Percentiles rank a stretch among this genome's conserved stretches.
These are phyloP conservation scores for Durio zibethinus DNA, from an alignment of 345 rosid species.

Conservation along the genomic window DNA sequence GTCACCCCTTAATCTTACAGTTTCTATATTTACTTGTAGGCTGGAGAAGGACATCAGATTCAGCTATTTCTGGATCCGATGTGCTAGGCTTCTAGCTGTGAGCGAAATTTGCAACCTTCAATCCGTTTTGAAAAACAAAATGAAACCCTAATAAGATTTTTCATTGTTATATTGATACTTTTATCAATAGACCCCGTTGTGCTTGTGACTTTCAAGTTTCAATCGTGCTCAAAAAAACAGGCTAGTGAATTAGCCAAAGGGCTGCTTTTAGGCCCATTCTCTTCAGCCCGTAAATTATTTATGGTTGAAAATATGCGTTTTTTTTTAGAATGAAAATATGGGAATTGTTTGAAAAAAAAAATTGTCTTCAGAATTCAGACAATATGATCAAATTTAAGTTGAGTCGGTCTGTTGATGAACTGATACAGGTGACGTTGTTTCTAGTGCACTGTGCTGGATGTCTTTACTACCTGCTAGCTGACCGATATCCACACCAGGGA, in stretches of 20 bases:
- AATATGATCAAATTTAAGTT: background rate
- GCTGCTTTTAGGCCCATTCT: background rate
- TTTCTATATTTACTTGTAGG: constrained; percentile 30
- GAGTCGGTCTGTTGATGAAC: background rate
- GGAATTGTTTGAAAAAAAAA: background rate
- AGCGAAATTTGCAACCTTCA: constrained; percentile 24
- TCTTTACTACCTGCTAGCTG: constrained; percentile 77
- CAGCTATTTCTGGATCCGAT: constrained; percentile 77
- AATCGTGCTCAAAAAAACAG: too few species aligned
- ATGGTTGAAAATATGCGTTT: background rate
- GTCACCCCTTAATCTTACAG: background rate
- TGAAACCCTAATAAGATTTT: too few species aligned
- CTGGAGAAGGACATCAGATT: constrained; percentile 91
- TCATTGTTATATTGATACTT: too few species aligned
- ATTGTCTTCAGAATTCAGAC: background rate
- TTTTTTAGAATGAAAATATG: too few species aligned
- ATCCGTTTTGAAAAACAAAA: background rate
- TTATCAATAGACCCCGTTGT: too few species aligned
- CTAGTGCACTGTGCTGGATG: constrained; percentile 86
- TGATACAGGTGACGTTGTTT: constrained; percentile 65
- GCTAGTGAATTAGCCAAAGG: background rate
- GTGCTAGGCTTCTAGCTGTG: constrained; percentile 62
- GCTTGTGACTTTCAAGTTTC: too few species aligned
- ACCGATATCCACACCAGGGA: constrained; percentile 68
- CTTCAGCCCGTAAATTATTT: too few species aligned